A percentile compares a stretch with the other conserved stretches of the same genome.
Conservation (phyloP, 805 yeast genomes). For the Teunomyces lycoperdinae region DNA sequence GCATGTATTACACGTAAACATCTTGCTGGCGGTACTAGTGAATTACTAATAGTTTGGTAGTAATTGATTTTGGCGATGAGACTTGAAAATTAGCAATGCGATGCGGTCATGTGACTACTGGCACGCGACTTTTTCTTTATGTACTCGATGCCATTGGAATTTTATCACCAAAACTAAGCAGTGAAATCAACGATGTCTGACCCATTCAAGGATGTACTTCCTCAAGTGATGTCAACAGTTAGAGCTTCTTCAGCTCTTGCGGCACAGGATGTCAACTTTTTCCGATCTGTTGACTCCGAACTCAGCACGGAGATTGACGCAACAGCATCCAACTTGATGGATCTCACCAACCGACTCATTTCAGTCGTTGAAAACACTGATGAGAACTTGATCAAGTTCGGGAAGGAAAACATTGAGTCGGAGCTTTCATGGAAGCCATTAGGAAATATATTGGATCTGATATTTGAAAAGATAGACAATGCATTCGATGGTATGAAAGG, state of each 20-base stretch:
- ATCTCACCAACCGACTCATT: conserved; percentile 46
- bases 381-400: conserved; percentile 28
- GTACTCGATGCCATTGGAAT: conserved; percentile 2
- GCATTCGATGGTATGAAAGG: conserved; percentile 48
- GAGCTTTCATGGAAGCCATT: conserved; percentile 59
- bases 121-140: not conserved
- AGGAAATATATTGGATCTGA: conserved; percentile 59
- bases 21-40: not conserved
- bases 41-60: not conserved
- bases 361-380: conserved; percentile 29
- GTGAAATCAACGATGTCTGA: conserved; percentile 9
- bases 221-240: conserved; percentile 53
- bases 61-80: not conserved
- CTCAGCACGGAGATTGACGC: conserved; percentile 39
- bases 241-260: conserved; percentile 69
- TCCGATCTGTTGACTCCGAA: conserved; percentile 55
- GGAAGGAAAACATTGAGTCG: conserved; percentile 41
- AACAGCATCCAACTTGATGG: conserved; percentile 42
- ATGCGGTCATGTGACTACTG: not conserved
- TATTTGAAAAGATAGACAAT: conserved; percentile 76
- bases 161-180: not conserved
- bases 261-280: conserved; percentile 78
- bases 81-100: conserved; percentile 3
- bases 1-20: conserved; percentile 41
- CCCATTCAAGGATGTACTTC: conserved; percentile 26